Conservation (phyloP, 305 asterid genomes). For the Rubia tinctorum region DNA sequence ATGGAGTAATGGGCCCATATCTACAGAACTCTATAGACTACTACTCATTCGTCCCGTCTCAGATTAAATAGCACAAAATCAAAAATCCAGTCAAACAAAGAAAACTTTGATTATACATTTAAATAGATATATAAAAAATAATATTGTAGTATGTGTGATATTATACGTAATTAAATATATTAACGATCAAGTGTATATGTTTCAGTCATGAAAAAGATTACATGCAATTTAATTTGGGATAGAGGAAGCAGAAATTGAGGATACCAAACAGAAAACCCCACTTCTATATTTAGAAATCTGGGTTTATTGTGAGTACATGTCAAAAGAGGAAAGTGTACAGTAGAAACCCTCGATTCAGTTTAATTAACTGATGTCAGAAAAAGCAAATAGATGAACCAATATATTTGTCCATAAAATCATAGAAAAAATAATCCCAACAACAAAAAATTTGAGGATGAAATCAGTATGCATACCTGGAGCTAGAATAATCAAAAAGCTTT, state of each 20-base stretch:
- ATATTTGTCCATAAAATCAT: constrained; percentile 1
- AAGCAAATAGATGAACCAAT: neutral
- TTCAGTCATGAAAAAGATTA: too few species aligned
- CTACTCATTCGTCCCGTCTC: too few species aligned
- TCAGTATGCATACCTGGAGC: constrained; percentile 24
- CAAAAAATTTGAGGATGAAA: neutral
- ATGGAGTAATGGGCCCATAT: neutral
- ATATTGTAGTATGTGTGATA: too few species aligned
- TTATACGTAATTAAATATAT: too few species aligned
- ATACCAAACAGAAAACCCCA: neutral
- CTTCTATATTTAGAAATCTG: neutral
- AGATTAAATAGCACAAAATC: too few species aligned
- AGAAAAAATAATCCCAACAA: neutral
- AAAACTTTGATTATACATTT: too few species aligned
- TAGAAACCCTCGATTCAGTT: neutral
- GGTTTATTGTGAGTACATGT: neutral
- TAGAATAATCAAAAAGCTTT: constrained; percentile 28
- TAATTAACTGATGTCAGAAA: neutral
- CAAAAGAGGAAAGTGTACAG: neutral
- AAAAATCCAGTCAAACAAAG: too few species aligned
- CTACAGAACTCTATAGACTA: neutral
- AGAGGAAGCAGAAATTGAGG: neutral
- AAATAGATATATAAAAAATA: too few species aligned
- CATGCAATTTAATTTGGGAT: too few species aligned
- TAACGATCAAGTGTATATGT: too few species aligned